A percentile compares a stretch with the other conserved stretches of the same genome.
These are phyloP conservation scores for Podospora bellae-mahoneyi DNA, from an alignment of 495 filamentous ascomycete genomes.

Conservation along the genomic window DNA sequence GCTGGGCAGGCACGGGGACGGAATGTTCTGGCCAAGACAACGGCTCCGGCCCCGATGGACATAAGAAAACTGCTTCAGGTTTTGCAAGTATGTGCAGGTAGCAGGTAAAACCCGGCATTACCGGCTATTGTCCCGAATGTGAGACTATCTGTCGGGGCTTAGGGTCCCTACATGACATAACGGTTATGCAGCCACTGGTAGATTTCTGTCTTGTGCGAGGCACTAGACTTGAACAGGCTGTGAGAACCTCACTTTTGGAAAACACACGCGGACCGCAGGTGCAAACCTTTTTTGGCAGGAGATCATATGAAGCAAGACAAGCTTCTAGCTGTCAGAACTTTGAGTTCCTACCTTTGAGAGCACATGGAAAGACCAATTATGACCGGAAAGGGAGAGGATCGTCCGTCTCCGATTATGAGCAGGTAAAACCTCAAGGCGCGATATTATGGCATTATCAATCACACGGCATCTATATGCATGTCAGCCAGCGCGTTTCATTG, in stretches of 20 bases:
- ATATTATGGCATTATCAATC: neutral
- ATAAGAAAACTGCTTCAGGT: neutral
- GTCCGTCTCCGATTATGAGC: neutral
- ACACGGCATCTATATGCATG: neutral
- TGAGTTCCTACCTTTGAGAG: neutral
- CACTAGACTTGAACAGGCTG: neutral
- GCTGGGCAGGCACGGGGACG: neutral
- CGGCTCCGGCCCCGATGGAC: neutral
- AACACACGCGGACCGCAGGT: neutral
- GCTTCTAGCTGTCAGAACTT: neutral
- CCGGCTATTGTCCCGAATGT: neutral
- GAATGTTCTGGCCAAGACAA: neutral
- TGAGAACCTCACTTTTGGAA: neutral
- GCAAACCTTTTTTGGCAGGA: neutral
- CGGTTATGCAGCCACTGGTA: neutral
- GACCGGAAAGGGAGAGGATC: neutral
- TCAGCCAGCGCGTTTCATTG: neutral
- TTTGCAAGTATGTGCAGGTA: neutral
- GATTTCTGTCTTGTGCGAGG: neutral
- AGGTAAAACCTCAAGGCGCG: neutral
- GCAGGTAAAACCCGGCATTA: neutral
- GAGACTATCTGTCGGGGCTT: neutral
- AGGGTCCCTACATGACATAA: neutral
- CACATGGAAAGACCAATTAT: neutral
- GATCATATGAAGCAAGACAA: neutral